Conservation (phyloP, 257 asterid genomes). For the Leptodermis oblonga region DNA sequence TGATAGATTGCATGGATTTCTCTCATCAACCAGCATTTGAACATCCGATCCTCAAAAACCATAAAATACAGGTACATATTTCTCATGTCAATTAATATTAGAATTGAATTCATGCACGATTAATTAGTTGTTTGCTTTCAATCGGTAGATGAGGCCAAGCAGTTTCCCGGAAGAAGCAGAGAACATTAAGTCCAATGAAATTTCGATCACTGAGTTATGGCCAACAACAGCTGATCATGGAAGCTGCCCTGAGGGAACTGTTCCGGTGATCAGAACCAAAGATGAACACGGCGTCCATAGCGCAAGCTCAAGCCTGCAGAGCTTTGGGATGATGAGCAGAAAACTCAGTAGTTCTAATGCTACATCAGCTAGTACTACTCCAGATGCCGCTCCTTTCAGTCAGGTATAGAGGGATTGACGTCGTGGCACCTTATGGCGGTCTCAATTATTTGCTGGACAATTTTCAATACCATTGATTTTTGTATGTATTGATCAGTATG, state of each 20-base stretch:
- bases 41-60: conserved; percentile 21
- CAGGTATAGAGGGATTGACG: no score
- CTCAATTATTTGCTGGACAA: no score
- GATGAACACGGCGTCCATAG: neutral
- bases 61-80: conserved; percentile 16
- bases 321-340: conserved; percentile 10
- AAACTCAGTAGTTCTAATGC: neutral
- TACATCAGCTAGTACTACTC: neutral
- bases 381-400: no score
- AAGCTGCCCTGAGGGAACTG: conserved; percentile 19
- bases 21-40: conserved; percentile 25
- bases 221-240: neutral
- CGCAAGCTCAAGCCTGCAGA: neutral
- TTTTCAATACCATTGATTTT: no score
- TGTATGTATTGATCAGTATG: conserved; percentile 64
- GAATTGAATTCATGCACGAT: no score
- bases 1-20: conserved; percentile 22
- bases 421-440: no score
- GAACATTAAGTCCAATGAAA: no score
- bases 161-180: conserved; percentile 27
- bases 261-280: conserved; percentile 15
- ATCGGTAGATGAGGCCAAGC: conserved; percentile 27
- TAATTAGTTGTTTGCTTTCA: no score
- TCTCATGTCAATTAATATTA: no score
- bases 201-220: no score